These are phyloP conservation scores for Akebia trifoliata DNA, from an alignment of 164 flowering plant genomes.

Conservation along the genomic window DNA sequence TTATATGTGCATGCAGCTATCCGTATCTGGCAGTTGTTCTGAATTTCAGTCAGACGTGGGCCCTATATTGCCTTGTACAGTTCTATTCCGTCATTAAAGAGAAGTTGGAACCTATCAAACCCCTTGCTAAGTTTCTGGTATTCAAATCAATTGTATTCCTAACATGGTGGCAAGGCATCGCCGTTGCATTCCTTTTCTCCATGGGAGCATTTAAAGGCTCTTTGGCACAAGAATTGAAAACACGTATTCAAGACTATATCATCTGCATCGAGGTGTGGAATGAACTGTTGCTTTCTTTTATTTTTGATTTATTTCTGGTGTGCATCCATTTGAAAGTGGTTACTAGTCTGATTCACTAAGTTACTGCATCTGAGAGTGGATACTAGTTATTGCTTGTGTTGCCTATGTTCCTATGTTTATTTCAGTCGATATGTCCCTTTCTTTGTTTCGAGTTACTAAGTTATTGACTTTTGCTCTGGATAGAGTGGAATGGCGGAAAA, in stretches of 20 bases:
- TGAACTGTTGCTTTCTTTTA: background rate
- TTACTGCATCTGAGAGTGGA: no score
- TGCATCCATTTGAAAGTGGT: no score
- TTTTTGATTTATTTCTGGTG: background rate
- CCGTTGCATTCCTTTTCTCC: conserved; percentile 88
- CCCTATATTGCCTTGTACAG: conserved; percentile 92
- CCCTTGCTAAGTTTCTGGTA: conserved; percentile 84
- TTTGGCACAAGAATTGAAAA: conserved; percentile 76
- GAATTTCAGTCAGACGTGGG: conserved; percentile 99
- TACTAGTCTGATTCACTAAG: no score
- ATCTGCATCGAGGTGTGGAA: conserved; percentile 87
- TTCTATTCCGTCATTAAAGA: conserved; percentile 87
- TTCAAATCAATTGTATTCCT: conserved; percentile 95
- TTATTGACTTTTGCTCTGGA: no score
- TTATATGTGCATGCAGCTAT: conserved; percentile 61
- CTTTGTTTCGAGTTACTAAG: no score
- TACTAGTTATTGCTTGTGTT: no score
- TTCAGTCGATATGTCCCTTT: no score
- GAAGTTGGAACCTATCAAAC: conserved; percentile 82
- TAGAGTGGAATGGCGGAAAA: no score
- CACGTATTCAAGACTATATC: conserved; percentile 89
- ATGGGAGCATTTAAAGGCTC: conserved; percentile 82
- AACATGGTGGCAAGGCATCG: conserved; percentile 99
- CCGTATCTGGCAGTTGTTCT: conserved; percentile 93
- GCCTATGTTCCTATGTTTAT: no score